A percentile compares a stretch with the other conserved stretches of the same genome.
phyloP scores from a whole-genome alignment of 1,284 basidiomycete species.

The Marasmius sp. region DNA sequence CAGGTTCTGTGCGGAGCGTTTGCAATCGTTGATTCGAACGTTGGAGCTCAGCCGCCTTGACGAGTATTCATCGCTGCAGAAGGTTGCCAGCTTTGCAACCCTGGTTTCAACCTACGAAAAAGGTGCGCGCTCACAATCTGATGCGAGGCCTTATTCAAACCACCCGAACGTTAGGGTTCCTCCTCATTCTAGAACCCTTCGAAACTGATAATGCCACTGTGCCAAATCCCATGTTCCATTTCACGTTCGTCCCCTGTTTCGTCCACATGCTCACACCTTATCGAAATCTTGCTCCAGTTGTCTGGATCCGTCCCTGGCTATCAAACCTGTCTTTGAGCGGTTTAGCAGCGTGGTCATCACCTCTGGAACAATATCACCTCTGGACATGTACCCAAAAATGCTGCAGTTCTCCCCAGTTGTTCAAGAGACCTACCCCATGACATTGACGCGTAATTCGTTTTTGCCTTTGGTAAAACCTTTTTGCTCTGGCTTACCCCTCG shows the following conservation, averaged over 20 bases:
- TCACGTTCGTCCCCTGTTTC: slow-evolving; percentile 64
- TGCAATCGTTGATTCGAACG: slow-evolving; percentile 93
- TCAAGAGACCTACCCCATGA: slow-evolving; percentile 98
- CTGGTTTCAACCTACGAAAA: slow-evolving; percentile 98
- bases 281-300: slow-evolving; percentile 54
- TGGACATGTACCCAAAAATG: slow-evolving; percentile 99
- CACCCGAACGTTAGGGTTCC: slow-evolving; percentile 67
- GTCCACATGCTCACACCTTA: not conserved
- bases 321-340: slow-evolving; percentile 97
- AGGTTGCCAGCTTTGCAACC: slow-evolving; percentile 95
- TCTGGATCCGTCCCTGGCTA: slow-evolving; percentile 96
- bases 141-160: slow-evolving; percentile 7
- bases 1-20: slow-evolving; percentile 95
- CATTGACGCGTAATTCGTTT: slow-evolving; percentile 94
- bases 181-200: slow-evolving; percentile 97
- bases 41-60: slow-evolving; percentile 90
- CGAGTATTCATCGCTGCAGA: slow-evolving; percentile 90
- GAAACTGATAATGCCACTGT: slow-evolving; percentile 99
- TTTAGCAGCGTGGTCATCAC: slow-evolving; percentile 99
- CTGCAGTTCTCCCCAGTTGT: slow-evolving; percentile 97
- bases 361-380: slow-evolving; percentile 95
- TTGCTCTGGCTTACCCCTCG: slow-evolving; percentile 3
- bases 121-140: slow-evolving; percentile 44
- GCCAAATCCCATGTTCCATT: slow-evolving; percentile 98
- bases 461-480: slow-evolving; percentile 77